Evolutionary conservation across 345 rosid genomes (phyloP).

Genomic region (Theobroma cacao): DNA sequence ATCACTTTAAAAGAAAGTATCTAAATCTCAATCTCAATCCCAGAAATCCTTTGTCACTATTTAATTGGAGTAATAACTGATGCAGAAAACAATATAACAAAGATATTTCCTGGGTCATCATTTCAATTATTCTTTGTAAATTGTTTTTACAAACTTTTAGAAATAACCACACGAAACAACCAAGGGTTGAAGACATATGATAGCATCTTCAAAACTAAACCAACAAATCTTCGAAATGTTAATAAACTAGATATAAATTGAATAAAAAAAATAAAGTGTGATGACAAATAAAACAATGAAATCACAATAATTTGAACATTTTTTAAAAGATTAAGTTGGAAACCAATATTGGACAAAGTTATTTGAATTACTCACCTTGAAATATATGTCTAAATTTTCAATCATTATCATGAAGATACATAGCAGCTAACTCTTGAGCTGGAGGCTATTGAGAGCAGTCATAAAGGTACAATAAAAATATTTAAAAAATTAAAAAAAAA

Average conservation of each 20-base stretch:
- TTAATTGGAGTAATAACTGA: neutral
- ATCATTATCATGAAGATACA: conserved; percentile 30
- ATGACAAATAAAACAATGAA: neutral
- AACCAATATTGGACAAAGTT: neutral
- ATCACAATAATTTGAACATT: neutral
- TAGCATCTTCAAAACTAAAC: neutral
- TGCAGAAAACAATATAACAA: neutral
- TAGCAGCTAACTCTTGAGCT: conserved; percentile 27
- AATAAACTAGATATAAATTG: neutral
- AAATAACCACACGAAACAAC: neutral
- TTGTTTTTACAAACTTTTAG: neutral
- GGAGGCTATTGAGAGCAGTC: conserved; percentile 27
- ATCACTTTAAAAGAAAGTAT: neutral
- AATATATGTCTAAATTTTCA: conserved; percentile 32
- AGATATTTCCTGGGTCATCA: neutral
- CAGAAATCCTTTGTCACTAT: neutral
- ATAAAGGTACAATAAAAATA: conserved; percentile 13
- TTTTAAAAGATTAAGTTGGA: neutral
- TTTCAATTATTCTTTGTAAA: neutral
- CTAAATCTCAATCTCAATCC: neutral
- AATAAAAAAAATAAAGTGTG: neutral
- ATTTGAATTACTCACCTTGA: conserved; percentile 16
- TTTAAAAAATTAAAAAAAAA: neutral
- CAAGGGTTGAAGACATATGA: neutral
- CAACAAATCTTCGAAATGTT: neutral